phyloP scores from a whole-genome alignment of 192 early-diverging fungal genomes.

The Coemansia sp. region DNA sequence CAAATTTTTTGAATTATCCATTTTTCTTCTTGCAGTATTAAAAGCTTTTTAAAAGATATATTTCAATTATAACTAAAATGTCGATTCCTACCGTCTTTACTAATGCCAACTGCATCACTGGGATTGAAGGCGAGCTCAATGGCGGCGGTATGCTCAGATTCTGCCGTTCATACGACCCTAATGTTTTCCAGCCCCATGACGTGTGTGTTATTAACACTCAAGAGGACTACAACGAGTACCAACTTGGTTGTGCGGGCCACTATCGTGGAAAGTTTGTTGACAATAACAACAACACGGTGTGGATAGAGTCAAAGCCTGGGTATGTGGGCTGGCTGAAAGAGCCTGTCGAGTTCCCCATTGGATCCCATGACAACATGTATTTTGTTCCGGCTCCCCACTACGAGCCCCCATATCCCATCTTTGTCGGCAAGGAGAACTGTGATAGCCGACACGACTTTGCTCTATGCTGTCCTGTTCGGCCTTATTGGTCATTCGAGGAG shows the following conservation, averaged over 20 bases:
- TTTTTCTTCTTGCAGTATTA: background rate
- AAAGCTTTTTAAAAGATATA: background rate
- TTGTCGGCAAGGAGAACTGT: no score
- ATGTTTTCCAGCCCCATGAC: no score
- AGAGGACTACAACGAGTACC: background rate
- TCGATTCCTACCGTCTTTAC: background rate
- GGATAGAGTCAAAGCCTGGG: background rate
- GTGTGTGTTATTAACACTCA: background rate
- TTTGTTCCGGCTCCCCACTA: background rate
- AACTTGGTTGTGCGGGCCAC: background rate
- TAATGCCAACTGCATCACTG: background rate
- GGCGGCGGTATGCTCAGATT: background rate
- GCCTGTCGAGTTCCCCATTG: background rate
- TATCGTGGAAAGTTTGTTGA: background rate
- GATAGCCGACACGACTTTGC: background rate
- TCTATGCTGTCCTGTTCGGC: background rate
- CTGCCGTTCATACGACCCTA: background rate
- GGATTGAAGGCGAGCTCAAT: background rate
- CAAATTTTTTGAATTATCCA: background rate
- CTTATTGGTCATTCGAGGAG: background rate
- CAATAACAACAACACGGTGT: background rate
- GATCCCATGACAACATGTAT: background rate
- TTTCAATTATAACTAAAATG: background rate
- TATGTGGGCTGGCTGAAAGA: background rate
- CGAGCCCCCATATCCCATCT: no score